These are phyloP conservation scores for Elsinoe ampelina DNA, from an alignment of 2,329 filamentous ascomycete genomes.

Conservation along the genomic window DNA sequence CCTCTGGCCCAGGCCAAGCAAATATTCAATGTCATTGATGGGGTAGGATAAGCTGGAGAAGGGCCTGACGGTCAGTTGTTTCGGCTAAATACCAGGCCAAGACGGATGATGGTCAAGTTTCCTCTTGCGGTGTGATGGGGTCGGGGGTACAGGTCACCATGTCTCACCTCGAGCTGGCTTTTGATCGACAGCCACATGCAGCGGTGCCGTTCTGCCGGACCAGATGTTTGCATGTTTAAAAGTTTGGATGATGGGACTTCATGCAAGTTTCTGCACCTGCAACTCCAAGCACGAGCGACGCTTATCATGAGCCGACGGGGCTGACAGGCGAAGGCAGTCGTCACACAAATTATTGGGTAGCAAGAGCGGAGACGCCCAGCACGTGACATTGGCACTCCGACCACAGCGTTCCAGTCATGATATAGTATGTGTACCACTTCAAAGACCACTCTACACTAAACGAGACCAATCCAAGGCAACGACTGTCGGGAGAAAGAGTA, in stretches of 20 bases:
- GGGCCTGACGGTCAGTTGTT: not conserved
- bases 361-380: too few species aligned
- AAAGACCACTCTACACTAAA: too few species aligned
- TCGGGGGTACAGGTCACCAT: not conserved
- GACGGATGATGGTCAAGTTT: not conserved
- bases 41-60: not conserved
- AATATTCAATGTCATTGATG: not conserved
- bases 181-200: not conserved
- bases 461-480: too few species aligned
- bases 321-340: too few species aligned
- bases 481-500: too few species aligned
- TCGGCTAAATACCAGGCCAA: slow-evolving; percentile 6
- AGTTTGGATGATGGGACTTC: not conserved
- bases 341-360: too few species aligned
- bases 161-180: not conserved
- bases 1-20: not conserved
- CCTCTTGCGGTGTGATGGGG: not conserved
- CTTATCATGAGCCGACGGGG: too few species aligned
- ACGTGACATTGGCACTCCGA: too few species aligned
- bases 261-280: not conserved
- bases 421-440: too few species aligned
- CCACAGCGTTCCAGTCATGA: too few species aligned
- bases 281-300: too few species aligned
- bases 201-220: not conserved
- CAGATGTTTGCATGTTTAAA: not conserved